Percentiles rank a stretch among this genome's conserved stretches.
Conservation (phyloP, 2,329 filamentous ascomycete genomes). For the Fusarium praegraminearum region DNA sequence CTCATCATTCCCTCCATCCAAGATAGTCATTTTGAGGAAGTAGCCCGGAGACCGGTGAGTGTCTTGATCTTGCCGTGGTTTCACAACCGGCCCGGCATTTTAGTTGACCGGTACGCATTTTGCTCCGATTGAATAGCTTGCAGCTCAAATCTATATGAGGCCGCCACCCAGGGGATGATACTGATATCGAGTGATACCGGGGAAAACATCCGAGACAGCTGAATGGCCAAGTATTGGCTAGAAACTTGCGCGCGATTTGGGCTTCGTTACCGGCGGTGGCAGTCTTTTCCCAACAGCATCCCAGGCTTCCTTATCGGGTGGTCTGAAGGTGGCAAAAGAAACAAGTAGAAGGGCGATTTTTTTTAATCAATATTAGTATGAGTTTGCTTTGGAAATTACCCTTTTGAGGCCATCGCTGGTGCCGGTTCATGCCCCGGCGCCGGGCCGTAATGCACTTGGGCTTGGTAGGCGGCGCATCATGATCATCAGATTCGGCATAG, state of each 20-base stretch:
- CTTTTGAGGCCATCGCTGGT: conserved; percentile 8
- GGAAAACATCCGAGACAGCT: conserved; percentile 12
- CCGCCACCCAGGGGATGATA: conserved; percentile 2
- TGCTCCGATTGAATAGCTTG: not conserved
- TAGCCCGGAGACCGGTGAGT: conserved; percentile 2
- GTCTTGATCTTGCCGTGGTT: conserved; percentile 3
- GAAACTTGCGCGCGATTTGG: not conserved
- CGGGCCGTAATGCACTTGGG: conserved; percentile 15
- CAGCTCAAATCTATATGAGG: conserved; percentile 9
- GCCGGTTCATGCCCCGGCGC: conserved; percentile 20
- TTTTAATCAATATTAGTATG: not conserved
- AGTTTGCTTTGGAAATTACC: not conserved
- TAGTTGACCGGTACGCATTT: conserved; percentile 1
- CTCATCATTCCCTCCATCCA: not conserved
- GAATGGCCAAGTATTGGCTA: not conserved
- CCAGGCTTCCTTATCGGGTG: not conserved
- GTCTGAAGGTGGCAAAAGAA: not conserved
- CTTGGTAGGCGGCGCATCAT: conserved; percentile 3
- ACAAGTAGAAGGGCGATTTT: not conserved
- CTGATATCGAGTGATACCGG: not conserved
- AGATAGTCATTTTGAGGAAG: not conserved
- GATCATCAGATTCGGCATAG: conserved; percentile 10
- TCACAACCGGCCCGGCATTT: conserved; percentile 12
- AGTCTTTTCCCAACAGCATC: conserved; percentile 1
- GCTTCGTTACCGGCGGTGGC: conserved; percentile 20